Evolutionary conservation across 306 rosid species (phyloP).

Genomic region (Fagus crenata): DNA sequence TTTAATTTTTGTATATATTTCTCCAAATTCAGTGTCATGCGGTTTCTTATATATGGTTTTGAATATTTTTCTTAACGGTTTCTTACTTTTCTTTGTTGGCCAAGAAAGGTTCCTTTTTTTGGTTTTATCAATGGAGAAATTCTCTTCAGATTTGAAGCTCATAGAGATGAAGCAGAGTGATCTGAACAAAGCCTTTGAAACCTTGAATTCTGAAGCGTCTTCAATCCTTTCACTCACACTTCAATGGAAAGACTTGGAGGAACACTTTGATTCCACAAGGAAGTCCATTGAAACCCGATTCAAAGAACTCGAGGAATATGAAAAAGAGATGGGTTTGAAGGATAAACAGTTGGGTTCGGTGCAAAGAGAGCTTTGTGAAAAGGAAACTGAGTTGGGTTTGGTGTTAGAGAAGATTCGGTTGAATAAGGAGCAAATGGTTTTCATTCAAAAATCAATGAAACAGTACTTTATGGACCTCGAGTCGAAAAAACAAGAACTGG

Average conservation of each 20-base stretch:
- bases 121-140: slow-evolving; percentile 29
- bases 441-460: too few relatives aligned
- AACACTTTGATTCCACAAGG: slow-evolving; percentile 35
- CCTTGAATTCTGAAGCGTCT: slow-evolving; percentile 36
- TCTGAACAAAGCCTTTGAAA: slow-evolving; percentile 31
- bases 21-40: not conserved
- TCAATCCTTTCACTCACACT: slow-evolving; percentile 27
- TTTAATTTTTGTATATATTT: too few relatives aligned
- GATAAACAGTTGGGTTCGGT: slow-evolving; percentile 10
- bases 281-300: slow-evolving; percentile 4
- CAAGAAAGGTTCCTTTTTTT: not conserved
- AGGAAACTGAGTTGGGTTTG: not conserved
- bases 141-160: not conserved
- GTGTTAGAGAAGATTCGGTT: not conserved
- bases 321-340: slow-evolving; percentile 16
- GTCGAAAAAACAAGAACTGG: too few relatives aligned
- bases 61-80: not conserved
- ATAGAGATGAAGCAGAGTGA: too few relatives aligned
- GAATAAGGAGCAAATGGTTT: too few relatives aligned
- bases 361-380: not conserved
- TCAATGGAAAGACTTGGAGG: slow-evolving; percentile 1
- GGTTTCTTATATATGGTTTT: not conserved
- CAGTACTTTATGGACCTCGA: too few relatives aligned
- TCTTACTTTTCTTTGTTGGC: too few relatives aligned
- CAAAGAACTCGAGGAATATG: slow-evolving; percentile 16